These are phyloP conservation scores for Scortechinia acanthostroma DNA, from an alignment of 2,329 filamentous ascomycete genomes.

Conservation along the genomic window DNA sequence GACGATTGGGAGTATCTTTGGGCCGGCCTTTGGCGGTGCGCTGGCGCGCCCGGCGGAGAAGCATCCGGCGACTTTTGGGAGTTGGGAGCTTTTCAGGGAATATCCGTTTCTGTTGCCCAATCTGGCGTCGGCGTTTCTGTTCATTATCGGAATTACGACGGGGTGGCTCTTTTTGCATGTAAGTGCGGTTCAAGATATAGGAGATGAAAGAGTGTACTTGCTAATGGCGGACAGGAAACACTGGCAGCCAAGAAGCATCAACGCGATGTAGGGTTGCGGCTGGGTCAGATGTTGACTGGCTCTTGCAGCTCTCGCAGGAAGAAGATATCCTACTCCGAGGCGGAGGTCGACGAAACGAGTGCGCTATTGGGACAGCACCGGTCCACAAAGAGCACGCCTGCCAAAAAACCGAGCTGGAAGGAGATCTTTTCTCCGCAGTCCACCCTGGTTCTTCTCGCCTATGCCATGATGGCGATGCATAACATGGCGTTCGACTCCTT, in stretches of 20 bases:
- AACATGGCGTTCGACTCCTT: conserved; percentile 50
- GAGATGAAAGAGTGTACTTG: too few species aligned
- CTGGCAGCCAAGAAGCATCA: conserved; percentile 38
- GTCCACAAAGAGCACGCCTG: neutral
- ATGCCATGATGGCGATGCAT: conserved; percentile 47
- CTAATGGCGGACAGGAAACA: conserved; percentile 35
- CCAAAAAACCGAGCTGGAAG: conserved; percentile 19
- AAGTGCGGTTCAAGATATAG: too few species aligned
- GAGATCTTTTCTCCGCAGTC: conserved; percentile 50
- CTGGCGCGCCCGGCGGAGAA: conserved; percentile 31
- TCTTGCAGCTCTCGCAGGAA: conserved; percentile 1
- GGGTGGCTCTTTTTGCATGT: neutral
- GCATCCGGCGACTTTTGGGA: conserved; percentile 25
- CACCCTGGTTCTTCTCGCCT: conserved; percentile 42
- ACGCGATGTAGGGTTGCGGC: conserved; percentile 41
- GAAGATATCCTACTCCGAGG: conserved; percentile 5
- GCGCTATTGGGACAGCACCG: neutral
- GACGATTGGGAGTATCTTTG: conserved; percentile 37
- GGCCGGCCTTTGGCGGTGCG: conserved; percentile 30
- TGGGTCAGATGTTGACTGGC: conserved; percentile 37
- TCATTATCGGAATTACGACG: conserved; percentile 3
- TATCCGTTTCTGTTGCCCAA: neutral
- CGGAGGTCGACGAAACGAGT: conserved; percentile 13
- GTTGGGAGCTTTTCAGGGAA: neutral
- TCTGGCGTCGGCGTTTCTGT: conserved; percentile 3